Conservation (phyloP, 768 basidiomycete genomes). For the Serendipita vermifera region DNA sequence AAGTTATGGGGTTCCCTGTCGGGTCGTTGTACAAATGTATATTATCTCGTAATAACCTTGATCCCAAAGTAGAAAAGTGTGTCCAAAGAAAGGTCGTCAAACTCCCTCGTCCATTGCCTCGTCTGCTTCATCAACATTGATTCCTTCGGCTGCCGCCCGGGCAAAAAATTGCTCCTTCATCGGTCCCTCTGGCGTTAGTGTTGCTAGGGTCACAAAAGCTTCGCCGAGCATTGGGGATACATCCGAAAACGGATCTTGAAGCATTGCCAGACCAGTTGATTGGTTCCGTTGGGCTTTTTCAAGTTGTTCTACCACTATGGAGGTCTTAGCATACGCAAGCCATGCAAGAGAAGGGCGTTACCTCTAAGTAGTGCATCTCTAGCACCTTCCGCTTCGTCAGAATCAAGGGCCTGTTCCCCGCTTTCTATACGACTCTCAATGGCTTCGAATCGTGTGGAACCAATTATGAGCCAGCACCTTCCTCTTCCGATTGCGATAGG, state of each 20-base stretch:
- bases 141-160: conserved; percentile 38
- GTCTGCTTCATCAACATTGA: conserved; percentile 16
- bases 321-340: background rate
- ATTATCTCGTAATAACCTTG: background rate
- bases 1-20: background rate
- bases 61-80: background rate
- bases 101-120: background rate
- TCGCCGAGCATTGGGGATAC: conserved; percentile 31
- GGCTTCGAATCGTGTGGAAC: conserved; percentile 41
- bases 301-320: conserved; percentile 24
- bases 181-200: conserved; percentile 37
- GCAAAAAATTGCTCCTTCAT: conserved; percentile 40
- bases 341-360: background rate
- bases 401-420: conserved; percentile 28
- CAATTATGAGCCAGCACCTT: conserved; percentile 43
- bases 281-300: conserved; percentile 22
- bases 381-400: conserved; percentile 43
- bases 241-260: background rate
- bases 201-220: conserved; percentile 45
- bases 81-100: background rate
- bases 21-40: background rate
- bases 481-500: conserved; percentile 37
- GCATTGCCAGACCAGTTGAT: conserved; percentile 11
- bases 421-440: conserved; percentile 41
- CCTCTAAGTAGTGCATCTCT: conserved; percentile 26